Base-by-base conservation (phyloP, 2,329 filamentous ascomycete genomes). In the Lasiodiplodia hormozganensis region DNA sequence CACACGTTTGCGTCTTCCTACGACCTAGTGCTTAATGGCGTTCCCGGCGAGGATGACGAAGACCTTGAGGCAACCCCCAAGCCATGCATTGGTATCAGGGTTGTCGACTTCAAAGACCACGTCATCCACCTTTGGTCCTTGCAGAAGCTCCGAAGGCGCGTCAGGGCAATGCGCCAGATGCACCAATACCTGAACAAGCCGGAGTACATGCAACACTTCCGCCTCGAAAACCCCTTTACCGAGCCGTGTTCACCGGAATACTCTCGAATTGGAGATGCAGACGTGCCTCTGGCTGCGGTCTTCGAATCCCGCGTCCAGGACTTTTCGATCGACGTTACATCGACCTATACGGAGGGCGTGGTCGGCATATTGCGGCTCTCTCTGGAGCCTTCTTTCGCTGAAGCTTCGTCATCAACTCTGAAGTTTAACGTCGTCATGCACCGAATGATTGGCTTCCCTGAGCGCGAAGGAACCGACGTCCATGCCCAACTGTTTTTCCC, bases 381-480 rank as follows among this genome's bases (percentile, higher is more conserved):
- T 0, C 83, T 99, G 7, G 96, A 99, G 76, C 96, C 96, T 16
- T 98, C 95, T 0, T 95, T 93, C 58, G 94, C 95, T 2, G 90
- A 96, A 74, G 95, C 94, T 4, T 96, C 96, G 16, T 92, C 93
- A 14, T 96, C 92, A 69, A 97, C 93, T 2, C 83, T 98, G 69
- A 99, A 98, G 78, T 99, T 99, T 82, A 99, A 98, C 75, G 94
- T 98, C 5, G 94, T 98, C 38, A 97, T 99, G 93, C 94, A 97
- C 76, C 94, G 98, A 76, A 88, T 99, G 82, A 83, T 96, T 43
- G 96, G 96, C 1, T 99, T 99, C 73, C 92, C 96, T 0, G 96
- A 99, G 81, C 89, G 95, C 70, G 96, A 99, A 82, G 96, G 96
- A 16, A 97, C 93, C 0, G 92, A 97, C 72, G 94, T 99, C 34